Base-by-base conservation (phyloP, 2,329 filamentous ascomycete genomes). In the Claviceps capensis region DNA sequence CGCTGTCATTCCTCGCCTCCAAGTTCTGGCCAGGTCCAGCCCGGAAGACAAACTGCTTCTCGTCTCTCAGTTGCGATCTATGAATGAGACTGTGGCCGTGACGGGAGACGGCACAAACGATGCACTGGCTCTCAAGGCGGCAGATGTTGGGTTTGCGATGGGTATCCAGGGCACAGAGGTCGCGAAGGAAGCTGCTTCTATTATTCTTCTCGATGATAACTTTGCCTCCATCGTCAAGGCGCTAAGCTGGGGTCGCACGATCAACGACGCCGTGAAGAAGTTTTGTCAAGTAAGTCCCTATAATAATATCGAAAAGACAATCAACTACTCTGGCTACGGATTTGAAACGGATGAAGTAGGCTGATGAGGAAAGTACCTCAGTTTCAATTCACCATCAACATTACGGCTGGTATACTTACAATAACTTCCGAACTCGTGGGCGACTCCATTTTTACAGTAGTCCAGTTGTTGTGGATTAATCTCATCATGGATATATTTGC, bases 401-500 rank as follows among this genome's bases (percentile, higher is more conserved):
- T 84, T 56, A 83, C 81, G 6, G 81, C 81, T 5, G 79, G 83
- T 13, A 63, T 82, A 42, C 72, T 83, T 16, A 79, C 81, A 8
- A 82, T 84, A 56, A 69, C 83, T 54, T 79, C 80, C 4, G 76
- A 80, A 9, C 76, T 84, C 47, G 74, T 78, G 14, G 75, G 72
- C 53, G 62, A 69, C 6, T 68, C 76, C 1, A 76, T 77, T 64
- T 69, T 74, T 45, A 79, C 79, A 3, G 81, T 84, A 2, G 80
- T 84, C 1, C 81, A 84, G 59, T 72, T 84, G 48, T 71, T 84
- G 41, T 84, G 81, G 81, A 78, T 84, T 52, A 83, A 84, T 62
- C 69, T 84, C 43, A 83, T 83, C 62, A 84, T 84, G 80, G 80
- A 83, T 58, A 83, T 81, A 11, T 82, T 83, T 55, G 80, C 80